Base-by-base conservation (phyloP, 768 basidiomycete genomes). In the Pholiota microspora region DNA sequence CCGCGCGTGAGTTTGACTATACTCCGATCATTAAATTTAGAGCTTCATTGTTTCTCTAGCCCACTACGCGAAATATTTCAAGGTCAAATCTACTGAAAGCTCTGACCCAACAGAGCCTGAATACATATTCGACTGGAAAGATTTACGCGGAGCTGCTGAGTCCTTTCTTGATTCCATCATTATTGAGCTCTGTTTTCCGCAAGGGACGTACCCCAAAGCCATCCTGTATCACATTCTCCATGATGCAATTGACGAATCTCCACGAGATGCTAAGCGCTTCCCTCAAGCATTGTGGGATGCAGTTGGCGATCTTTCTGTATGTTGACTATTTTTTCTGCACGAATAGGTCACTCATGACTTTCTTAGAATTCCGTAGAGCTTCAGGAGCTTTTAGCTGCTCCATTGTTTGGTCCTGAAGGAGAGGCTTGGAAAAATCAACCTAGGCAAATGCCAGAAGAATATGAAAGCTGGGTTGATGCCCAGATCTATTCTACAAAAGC, bases 91-190 rank as follows among this genome's bases (percentile, higher is more conserved):
- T 59, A 60, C 60, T 58, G 75, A 68, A 56, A 64, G 59, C 9
- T 46, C 59, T 0, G 73, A 77, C 29, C 68, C 70, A 0, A 75
- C 74, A 13, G 78, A 82, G 29, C 68, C 75, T 10, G 82, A 83
- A 57, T 74, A 84, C 40, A 71, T 79, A 9, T 92, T 94, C 65
- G 85, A 89, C 60, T 85, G 81, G 81, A 71, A 58, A 6, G 77
- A 77, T 48, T 68, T 89, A 56, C 81, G 82, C 60, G 75, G 76
- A 27, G 85, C 85, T 18, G 83, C 87, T 60, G 77, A 79, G 61
- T 93, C 92, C 3, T 92, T 91, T 71, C 69, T 92, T 46, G 91
- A 92, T 67, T 90, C 89, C 0, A 88, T 92, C 54, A 80, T 94
- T 57, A 81, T 93, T 55, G 92, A 94, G 64, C 70, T 94, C 5